Conservation (phyloP, 2,329 filamentous ascomycete species). For the Aspergillus puulaauensis region DNA sequence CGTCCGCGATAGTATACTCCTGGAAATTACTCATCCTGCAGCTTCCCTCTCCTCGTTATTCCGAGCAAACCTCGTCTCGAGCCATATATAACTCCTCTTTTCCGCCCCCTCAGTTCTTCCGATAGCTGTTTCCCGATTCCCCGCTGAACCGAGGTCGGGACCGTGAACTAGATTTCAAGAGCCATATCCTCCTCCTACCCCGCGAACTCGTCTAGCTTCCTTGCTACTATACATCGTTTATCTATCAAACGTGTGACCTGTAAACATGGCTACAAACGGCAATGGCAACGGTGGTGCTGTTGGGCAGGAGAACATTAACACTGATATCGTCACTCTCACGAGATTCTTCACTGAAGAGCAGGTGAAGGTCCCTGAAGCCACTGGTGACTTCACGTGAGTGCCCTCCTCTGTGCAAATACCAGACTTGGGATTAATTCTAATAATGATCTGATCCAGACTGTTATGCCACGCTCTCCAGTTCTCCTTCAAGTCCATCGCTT, state of each 20-base stretch:
- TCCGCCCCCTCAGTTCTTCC: background rate
- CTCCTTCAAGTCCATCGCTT: conserved; percentile 99
- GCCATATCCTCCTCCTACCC: background rate
- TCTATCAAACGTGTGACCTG: conserved; percentile 3
- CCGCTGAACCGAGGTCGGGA: conserved; percentile 31
- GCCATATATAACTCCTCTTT: background rate
- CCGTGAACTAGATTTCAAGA: conserved; percentile 1
- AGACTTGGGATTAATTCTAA: background rate
- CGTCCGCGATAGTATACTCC: conserved; percentile 8
- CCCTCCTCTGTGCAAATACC: background rate
- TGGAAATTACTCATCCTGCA: conserved; percentile 10
- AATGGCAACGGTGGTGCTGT: conserved; percentile 49
- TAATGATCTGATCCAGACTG: conserved; percentile 59
- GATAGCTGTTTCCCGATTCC: conserved; percentile 19
- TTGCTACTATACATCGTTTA: background rate
- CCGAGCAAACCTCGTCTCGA: conserved; percentile 1
- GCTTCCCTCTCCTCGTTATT: background rate
- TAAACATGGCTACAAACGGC: conserved; percentile 39
- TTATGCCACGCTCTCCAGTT: conserved; percentile 98
- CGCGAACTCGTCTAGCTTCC: conserved; percentile 4
- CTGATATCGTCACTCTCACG: conserved; percentile 91
- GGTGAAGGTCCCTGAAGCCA: conserved; percentile 86
- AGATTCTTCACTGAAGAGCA: conserved; percentile 97
- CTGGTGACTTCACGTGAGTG: conserved; percentile 94
- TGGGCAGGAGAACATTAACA: conserved; percentile 80